Evolutionary conservation across 345 rosid species (phyloP).

Genomic region (Ailanthus altissimus): DNA sequence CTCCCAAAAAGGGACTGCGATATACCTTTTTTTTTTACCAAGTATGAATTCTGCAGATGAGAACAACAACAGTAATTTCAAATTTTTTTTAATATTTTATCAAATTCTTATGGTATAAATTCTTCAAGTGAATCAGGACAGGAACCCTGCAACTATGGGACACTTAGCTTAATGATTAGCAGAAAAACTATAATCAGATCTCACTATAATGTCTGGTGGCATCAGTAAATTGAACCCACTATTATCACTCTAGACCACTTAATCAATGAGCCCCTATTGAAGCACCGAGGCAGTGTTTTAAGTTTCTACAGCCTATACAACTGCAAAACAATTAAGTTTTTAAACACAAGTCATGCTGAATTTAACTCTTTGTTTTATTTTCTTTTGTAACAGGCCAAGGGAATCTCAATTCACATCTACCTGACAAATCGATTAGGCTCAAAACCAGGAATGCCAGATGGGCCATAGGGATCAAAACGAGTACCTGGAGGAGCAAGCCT

Average conservation of each 20-base stretch:
- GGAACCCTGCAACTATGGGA: constrained; percentile 1
- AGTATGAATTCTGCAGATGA: background rate
- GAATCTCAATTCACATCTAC: constrained; percentile 31
- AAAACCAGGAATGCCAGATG: constrained; percentile 80
- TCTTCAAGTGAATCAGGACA: background rate
- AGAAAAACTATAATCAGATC: background rate
- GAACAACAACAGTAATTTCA: too few relatives aligned
- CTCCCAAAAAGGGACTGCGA: background rate
- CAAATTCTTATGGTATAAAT: background rate
- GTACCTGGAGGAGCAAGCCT: constrained; percentile 92
- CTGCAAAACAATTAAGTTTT: background rate
- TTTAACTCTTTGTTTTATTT: background rate
- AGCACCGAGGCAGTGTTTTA: background rate
- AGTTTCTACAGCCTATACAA: background rate
- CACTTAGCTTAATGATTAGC: background rate
- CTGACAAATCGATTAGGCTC: constrained; percentile 74
- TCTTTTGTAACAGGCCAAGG: background rate
- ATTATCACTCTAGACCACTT: background rate
- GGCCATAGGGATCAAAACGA: constrained; percentile 91
- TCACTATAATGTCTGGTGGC: background rate
- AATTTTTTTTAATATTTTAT: background rate
- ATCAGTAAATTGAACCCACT: background rate
- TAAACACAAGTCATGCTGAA: background rate
- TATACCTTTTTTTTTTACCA: background rate
- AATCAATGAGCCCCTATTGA: background rate